A percentile compares a stretch with the other conserved stretches of the same genome.
Evolutionary conservation across 805 yeast genomes (phyloP).

Genomic region (Kockiozyma suomiensis): DNA sequence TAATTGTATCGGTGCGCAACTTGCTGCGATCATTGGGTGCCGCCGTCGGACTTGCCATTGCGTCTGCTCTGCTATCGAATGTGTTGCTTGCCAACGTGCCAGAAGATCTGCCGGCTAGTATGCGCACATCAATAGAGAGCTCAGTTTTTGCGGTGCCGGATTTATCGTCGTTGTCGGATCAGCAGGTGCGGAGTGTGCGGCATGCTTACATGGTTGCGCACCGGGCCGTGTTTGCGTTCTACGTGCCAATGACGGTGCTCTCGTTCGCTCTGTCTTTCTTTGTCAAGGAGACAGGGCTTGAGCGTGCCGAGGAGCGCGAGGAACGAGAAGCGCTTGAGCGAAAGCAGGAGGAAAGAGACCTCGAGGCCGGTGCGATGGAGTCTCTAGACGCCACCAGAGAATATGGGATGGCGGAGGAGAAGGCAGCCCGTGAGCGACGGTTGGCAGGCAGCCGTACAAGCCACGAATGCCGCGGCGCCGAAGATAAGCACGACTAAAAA

Average conservation of each 20-base stretch:
- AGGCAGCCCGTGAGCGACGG: too few relatives aligned
- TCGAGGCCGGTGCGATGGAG: neutral
- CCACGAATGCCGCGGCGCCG: too few relatives aligned
- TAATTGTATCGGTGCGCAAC: conserved; percentile 59
- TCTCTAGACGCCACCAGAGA: neutral
- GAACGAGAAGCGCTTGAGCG: neutral
- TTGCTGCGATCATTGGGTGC: conserved; percentile 63
- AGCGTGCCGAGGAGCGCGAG: conserved; percentile 9
- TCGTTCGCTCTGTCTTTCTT: conserved; percentile 25
- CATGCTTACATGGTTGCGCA: conserved; percentile 31
- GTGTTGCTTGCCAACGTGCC: conserved; percentile 22
- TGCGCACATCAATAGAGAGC: conserved; percentile 6
- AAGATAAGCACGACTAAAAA: too few relatives aligned
- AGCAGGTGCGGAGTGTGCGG: conserved; percentile 16
- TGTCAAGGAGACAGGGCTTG: conserved; percentile 29
- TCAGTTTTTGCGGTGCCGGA: conserved; percentile 30
- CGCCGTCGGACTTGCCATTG: conserved; percentile 58
- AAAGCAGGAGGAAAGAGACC: neutral
- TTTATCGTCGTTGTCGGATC: conserved; percentile 8
- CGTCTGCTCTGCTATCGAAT: conserved; percentile 36
- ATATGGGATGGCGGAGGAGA: neutral
- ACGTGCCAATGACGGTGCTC: conserved; percentile 21
- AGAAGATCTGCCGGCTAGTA: conserved; percentile 9
- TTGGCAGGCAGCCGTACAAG: too few relatives aligned
- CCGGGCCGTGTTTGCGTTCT: conserved; percentile 27